These are phyloP conservation scores for Saccharomyces pastorianus DNA, from an alignment of 1,139 yeast genomes.

Conservation along the genomic window DNA sequence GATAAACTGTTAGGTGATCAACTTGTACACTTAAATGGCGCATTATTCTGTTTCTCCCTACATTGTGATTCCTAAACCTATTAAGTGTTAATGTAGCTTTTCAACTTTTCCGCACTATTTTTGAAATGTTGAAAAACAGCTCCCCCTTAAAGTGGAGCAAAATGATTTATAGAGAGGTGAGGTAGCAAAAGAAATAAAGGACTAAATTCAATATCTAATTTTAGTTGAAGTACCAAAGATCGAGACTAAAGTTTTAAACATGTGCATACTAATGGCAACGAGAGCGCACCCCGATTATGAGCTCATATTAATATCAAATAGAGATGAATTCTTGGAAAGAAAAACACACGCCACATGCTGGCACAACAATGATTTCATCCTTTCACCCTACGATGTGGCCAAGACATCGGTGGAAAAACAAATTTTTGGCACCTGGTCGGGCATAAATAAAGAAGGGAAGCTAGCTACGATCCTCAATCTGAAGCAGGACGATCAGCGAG, in stretches of 20 bases:
- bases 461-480: conserved; percentile 72
- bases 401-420: conserved; percentile 38
- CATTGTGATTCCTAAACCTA: no score
- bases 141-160: neutral
- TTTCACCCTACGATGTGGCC: conserved; percentile 72
- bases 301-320: conserved; percentile 63
- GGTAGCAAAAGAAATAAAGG: neutral
- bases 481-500: conserved; percentile 30
- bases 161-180: neutral
- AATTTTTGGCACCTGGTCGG: conserved; percentile 84
- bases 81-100: neutral
- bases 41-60: neutral
- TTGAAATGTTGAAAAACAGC: neutral
- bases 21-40: no score
- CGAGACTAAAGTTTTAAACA: conserved; percentile 17
- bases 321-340: conserved; percentile 76
- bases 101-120: neutral
- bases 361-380: conserved; percentile 37
- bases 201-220: neutral
- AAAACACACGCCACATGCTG: conserved; percentile 61
- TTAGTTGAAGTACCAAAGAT: neutral
- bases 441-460: conserved; percentile 53
- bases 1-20: no score
- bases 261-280: conserved; percentile 62
- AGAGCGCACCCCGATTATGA: conserved; percentile 59